phyloP scores from a whole-genome alignment of 805 yeast species.

The Saturnispora halmiae region DNA sequence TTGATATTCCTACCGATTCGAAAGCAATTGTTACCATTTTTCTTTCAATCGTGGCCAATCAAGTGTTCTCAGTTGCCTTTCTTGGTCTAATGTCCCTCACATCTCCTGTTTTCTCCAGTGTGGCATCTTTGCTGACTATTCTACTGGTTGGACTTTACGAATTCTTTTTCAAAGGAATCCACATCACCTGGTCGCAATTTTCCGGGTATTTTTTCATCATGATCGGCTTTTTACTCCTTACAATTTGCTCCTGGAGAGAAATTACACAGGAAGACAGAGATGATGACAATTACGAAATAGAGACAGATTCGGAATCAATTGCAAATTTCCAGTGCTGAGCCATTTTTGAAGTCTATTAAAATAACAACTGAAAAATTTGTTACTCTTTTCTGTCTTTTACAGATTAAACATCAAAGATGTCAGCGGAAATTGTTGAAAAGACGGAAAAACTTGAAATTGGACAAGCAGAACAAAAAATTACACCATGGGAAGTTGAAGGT shows the following conservation, averaged over 20 bases:
- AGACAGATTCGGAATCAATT: slow-evolving; percentile 19
- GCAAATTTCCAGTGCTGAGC: slow-evolving; percentile 1
- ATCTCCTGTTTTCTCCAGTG: slow-evolving; percentile 72
- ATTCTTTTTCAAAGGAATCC: slow-evolving; percentile 55
- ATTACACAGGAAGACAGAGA: slow-evolving; percentile 35
- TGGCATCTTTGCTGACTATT: slow-evolving; percentile 55
- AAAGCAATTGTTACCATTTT: slow-evolving; percentile 37
- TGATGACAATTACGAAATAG: slow-evolving; percentile 28
- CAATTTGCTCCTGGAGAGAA: slow-evolving; percentile 58
- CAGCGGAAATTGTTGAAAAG: slow-evolving; percentile 12
- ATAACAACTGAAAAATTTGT: background rate
- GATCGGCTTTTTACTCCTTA: slow-evolving; percentile 57
- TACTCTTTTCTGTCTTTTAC: background rate
- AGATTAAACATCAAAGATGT: slow-evolving; percentile 6
- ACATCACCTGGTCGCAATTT: slow-evolving; percentile 46
- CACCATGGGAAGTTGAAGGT: slow-evolving; percentile 99
- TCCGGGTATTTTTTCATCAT: slow-evolving; percentile 64
- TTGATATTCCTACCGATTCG: slow-evolving; percentile 40
- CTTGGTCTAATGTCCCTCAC: slow-evolving; percentile 75
- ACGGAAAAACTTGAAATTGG: slow-evolving; percentile 19
- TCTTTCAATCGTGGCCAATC: slow-evolving; percentile 52
- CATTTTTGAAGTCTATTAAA: background rate
- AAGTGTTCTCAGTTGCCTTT: slow-evolving; percentile 62
- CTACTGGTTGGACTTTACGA: slow-evolving; percentile 72
- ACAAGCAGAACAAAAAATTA: slow-evolving; percentile 47